Base-by-base conservation (phyloP, 352 stramenopile genomes). In the Globisporangium abappressorium region DNA sequence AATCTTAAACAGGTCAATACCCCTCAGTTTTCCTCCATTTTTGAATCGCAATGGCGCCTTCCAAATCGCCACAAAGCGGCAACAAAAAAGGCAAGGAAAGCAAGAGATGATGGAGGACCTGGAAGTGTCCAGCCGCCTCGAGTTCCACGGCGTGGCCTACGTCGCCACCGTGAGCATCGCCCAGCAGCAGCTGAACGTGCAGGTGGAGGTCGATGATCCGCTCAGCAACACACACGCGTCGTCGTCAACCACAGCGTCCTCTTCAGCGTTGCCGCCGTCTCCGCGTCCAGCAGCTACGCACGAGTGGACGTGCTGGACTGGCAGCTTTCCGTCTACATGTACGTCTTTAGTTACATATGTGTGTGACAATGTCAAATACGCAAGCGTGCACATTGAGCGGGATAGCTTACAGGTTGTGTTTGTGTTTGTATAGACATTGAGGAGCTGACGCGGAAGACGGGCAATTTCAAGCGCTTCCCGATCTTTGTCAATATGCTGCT, bases 401-500 rank as follows among this genome's bases (percentile, higher is more conserved):
- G 0, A 9, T 49, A 15, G 5, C 9, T 51, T 22, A 18, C 3
- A 7, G 15, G 1, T 46, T 46, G 14, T 7, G 9, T n/a, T 30
- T 33, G 24, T 47, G 3, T 46, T 20, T 36, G 20, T 41, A 49
- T 66, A 82, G 83, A 98, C 59, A 69, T 98, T 5, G 92, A 98
- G 73, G 87, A 97, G 66, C 85, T 98, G 54, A 98, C 94, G 55
- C 81, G 85, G 15, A 97, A 98, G 72, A 98, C 95, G 28, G 92
- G 94, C 65, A 98, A 97, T 73, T 97, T 85, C 73, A 98, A 98
- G 74, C 85, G 81, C 51, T 98, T 98, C 56, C 63, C 77, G 5
- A 84, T 97, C 7, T 98, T 98, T 64, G 88, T 96, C 36, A 94
- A 93, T 66, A 98, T 98, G 93, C 81, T 98, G 49, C 70, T 91